Evolutionary conservation across 148 eudicot species (phyloP).

Genomic region (Selenicereus undatus): DNA sequence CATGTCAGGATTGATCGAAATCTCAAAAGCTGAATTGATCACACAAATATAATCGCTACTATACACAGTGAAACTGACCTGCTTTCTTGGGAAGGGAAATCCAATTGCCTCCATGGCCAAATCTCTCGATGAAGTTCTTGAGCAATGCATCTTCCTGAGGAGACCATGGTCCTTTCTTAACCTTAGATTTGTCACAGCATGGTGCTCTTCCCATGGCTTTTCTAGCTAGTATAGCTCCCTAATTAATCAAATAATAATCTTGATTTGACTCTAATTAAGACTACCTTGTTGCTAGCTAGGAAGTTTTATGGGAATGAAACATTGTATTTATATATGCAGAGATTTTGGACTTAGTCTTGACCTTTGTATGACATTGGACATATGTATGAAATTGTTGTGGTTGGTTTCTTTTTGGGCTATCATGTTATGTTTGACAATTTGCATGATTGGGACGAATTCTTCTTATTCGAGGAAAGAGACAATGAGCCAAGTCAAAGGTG

Average conservation of each 20-base stretch:
- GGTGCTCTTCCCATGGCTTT: constrained; percentile 40
- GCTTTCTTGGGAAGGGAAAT: constrained; percentile 31
- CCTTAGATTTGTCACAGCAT: constrained; percentile 39
- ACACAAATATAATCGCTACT: no score
- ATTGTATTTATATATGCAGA: background rate
- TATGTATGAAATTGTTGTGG: no score
- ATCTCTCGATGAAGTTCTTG: constrained; percentile 14
- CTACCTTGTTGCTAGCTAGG: background rate
- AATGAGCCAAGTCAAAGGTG: constrained; percentile 24
- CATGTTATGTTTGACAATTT: constrained; percentile 4
- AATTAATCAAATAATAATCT: background rate
- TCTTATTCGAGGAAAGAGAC: background rate
- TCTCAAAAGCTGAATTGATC: background rate
- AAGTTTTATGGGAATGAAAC: background rate
- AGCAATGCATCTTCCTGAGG: constrained; percentile 37
- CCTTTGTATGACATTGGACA: no score
- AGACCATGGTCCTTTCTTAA: constrained; percentile 43
- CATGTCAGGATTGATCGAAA: background rate
- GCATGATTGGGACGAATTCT: background rate
- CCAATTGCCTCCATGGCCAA: constrained; percentile 38
- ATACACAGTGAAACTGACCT: constrained; percentile 19
- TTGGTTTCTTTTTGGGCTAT: background rate
- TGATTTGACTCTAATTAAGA: background rate
- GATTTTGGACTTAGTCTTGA: background rate
- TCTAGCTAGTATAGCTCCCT: background rate